A percentile compares a stretch with the other conserved stretches of the same genome.
phyloP scores from a whole-genome alignment of 176 grass and related monocot genomes.

The Oryza meyeriana region DNA sequence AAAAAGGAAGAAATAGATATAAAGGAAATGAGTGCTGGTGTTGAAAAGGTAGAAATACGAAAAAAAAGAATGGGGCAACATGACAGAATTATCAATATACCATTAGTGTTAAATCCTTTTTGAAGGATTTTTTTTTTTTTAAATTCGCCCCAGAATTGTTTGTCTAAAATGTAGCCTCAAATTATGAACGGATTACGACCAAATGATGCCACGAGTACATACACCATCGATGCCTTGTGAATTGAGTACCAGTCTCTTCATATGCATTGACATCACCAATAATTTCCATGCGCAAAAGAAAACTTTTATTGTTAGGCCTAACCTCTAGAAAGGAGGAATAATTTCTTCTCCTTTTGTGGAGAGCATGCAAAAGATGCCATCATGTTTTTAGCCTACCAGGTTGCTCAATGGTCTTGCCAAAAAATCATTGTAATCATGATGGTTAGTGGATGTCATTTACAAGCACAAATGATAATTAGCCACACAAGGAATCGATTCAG shows the following conservation, averaged over 20 bases:
- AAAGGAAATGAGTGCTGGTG: too few species aligned
- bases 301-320: conserved; percentile 5
- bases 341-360: not conserved
- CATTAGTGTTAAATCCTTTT: too few species aligned
- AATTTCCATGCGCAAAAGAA: not conserved
- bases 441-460: conserved; percentile 5
- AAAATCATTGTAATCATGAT: conserved; percentile 22
- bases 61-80: too few species aligned
- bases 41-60: too few species aligned
- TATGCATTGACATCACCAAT: not conserved
- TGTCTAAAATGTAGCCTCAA: not conserved
- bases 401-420: not conserved
- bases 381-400: not conserved
- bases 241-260: not conserved
- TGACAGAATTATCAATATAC: too few species aligned
- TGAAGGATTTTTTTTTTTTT: too few species aligned
- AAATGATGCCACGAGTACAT: not conserved
- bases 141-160: not conserved
- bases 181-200: not conserved
- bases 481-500: conserved; percentile 9
- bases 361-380: conserved; percentile 22
- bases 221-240: not conserved
- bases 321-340: not conserved
- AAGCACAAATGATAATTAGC: not conserved
- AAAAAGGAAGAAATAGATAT: too few species aligned